Base-by-base conservation (phyloP, 2,329 filamentous ascomycete species). In the Pseudogymnoascus verrucosus region DNA sequence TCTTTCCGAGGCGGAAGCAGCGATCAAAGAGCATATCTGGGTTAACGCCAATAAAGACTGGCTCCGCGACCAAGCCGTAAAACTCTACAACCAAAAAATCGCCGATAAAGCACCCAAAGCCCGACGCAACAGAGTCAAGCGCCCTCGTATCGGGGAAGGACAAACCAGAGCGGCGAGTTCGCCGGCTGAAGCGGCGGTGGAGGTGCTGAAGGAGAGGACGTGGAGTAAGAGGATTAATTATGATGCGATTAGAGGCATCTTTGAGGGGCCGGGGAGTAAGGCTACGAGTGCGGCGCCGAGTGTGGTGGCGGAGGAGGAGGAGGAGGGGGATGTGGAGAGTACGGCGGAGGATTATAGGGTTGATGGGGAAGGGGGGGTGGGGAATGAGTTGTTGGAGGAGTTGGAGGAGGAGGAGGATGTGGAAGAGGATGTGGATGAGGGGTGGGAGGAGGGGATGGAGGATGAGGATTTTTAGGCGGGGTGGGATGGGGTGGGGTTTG, bases 41-140 rank as follows among this genome's bases (percentile, higher is more conserved):
- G 87, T 96, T 47, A 93, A 93, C 65, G 88, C 93, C 73, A 98
- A 99, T 75, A 92, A 95, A 73, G 91, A 96, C 68, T 99, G 93
- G 84, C 81, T 99, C 40, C 89, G 93, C 7, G 84, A 87, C 60
- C 89, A 96, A 72, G 92, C 97, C 72, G 86, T 90, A 65, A 96
- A 95, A 75, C 82, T 89, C 5, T 88, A 96, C 64, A 84, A 89
- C 40, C 84, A 87, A 65, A 90, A 92, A 74, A 78, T 84, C 66
- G 84, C 83, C 65, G 77, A 73, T 26, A 81, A 80, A 8, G 82
- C 76, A 64, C 79, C 67, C 67, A 89, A 82, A 76, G 82, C 80
- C 63, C 81, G 77, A n/a, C 79, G 84, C 23, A 82, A 82, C 62
- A 78, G 82, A 26, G 78, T 79, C 65, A 82, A 82, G 67, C 79